Conservation (phyloP, 108 stramenopile species). For the Aureococcus anophagefferens region DNA sequence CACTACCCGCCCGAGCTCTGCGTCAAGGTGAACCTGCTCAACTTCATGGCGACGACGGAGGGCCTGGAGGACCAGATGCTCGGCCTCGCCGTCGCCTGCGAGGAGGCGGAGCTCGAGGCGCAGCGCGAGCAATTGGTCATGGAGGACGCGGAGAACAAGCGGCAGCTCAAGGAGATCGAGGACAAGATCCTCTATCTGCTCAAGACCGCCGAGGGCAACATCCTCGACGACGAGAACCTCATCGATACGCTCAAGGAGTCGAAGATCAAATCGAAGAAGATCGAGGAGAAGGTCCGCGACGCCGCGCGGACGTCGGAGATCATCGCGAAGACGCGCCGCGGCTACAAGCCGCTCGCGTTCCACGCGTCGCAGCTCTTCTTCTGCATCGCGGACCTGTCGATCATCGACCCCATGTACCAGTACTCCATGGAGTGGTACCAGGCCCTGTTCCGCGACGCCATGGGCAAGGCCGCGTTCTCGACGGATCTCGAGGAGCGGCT, state of each 20-base stretch:
- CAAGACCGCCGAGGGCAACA: constrained; percentile 47
- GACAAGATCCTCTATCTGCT: constrained; percentile 49
- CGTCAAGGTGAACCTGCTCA: constrained; percentile 45
- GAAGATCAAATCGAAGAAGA: constrained; percentile 41
- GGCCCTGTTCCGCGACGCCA: constrained; percentile 42
- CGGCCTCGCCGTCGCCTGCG: constrained; percentile 38
- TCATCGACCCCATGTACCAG: constrained; percentile 60
- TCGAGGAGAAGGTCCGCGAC: constrained; percentile 43
- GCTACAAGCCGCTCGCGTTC: constrained; percentile 48
- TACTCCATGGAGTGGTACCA: constrained; percentile 58
- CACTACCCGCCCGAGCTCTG: constrained; percentile 51
- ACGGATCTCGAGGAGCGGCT: constrained; percentile 36
- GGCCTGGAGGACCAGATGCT: constrained; percentile 59
- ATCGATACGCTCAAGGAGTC: constrained; percentile 47
- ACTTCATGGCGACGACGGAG: constrained; percentile 53
- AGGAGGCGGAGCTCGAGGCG: constrained; percentile 39
- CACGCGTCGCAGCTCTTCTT: constrained; percentile 52
- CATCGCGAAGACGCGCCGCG: constrained; percentile 34
- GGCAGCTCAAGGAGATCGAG: constrained; percentile 44
- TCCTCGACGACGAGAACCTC: constrained; percentile 53
- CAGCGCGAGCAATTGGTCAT: constrained; percentile 42
- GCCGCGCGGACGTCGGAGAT: constrained; percentile 36
- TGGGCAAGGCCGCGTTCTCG: constrained; percentile 32
- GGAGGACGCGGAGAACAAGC: constrained; percentile 49
- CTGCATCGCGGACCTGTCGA: constrained; percentile 44